These are phyloP conservation scores for Scutellaria baicalensis DNA, from an alignment of 257 asterid genomes.

Conservation along the genomic window DNA sequence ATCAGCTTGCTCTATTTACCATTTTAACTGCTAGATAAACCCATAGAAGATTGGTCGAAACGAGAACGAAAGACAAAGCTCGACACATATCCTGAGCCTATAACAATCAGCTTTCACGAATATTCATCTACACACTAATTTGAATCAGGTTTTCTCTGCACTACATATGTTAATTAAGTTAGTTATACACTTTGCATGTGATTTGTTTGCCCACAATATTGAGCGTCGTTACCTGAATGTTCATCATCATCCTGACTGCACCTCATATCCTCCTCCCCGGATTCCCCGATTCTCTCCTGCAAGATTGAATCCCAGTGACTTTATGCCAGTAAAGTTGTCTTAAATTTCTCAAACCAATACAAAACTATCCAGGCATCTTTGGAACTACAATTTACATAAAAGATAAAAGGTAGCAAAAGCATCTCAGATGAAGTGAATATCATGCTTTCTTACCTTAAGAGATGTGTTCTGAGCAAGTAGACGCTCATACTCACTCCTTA, in stretches of 20 bases:
- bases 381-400: background rate
- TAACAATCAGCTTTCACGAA: conserved; percentile 14
- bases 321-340: background rate
- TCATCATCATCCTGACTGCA: conserved; percentile 24
- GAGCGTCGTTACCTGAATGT: conserved; percentile 14
- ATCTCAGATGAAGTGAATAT: background rate
- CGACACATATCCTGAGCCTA: conserved; percentile 16
- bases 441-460: conserved; percentile 48
- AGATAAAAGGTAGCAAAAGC: background rate
- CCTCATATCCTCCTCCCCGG: conserved; percentile 45
- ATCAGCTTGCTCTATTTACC: background rate
- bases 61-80: background rate
- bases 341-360: background rate
- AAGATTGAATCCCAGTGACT: conserved; percentile 10
- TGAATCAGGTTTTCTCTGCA: conserved; percentile 13
- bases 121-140: conserved; percentile 29
- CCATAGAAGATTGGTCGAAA: conserved; percentile 6
- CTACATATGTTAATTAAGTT: conserved; percentile 41
- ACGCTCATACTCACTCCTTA: conserved; percentile 62
- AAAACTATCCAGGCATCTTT: background rate
- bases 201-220: conserved; percentile 15
- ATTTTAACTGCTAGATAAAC: background rate
- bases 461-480: conserved; percentile 65
- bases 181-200: conserved; percentile 6
- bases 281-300: conserved; percentile 70